Conservation (phyloP, 768 basidiomycete species). For the Lactifluus subvellereus region DNA sequence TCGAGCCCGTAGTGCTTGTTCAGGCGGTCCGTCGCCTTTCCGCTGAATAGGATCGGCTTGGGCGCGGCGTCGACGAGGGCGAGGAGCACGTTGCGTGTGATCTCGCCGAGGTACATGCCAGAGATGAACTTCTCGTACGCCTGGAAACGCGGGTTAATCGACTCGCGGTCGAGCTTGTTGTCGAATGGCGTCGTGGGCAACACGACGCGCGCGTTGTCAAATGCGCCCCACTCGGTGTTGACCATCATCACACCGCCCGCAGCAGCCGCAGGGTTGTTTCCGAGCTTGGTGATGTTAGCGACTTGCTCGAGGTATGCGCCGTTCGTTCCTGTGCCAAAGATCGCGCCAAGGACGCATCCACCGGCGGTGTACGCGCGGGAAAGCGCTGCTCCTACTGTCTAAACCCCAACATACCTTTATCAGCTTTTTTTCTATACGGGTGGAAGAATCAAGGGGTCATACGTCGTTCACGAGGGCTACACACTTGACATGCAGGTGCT, state of each 20-base stretch:
- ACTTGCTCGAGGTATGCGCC: slow-evolving; percentile 94
- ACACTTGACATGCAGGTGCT: slow-evolving; percentile 87
- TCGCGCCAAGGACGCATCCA: slow-evolving; percentile 81
- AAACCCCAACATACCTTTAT: background rate
- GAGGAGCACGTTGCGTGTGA: slow-evolving; percentile 79
- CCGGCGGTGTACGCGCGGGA: slow-evolving; percentile 93
- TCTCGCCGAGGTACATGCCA: slow-evolving; percentile 98
- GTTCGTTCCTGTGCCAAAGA: slow-evolving; percentile 98
- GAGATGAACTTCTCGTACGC: slow-evolving; percentile 98
- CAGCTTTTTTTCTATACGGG: background rate
- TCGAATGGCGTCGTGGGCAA: slow-evolving; percentile 89
- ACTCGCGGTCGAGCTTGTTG: slow-evolving; percentile 85
- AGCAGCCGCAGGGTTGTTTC: slow-evolving; percentile 50
- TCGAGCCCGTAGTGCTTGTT: slow-evolving; percentile 95
- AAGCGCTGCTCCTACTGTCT: slow-evolving; percentile 95
- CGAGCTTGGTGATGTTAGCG: slow-evolving; percentile 78
- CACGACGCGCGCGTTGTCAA: slow-evolving; percentile 86
- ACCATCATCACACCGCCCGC: slow-evolving; percentile 83
- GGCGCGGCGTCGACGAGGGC: slow-evolving; percentile 76
- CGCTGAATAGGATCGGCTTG: slow-evolving; percentile 68
- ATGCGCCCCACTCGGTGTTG: slow-evolving; percentile 98
- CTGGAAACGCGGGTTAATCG: slow-evolving; percentile 89
- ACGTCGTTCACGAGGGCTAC: slow-evolving; percentile 94
- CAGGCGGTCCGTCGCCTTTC: slow-evolving; percentile 61
- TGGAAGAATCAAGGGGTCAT: slow-evolving; percentile 30